phyloP scores from a whole-genome alignment of 106 monocot species.

The Dendrobium officinale region DNA sequence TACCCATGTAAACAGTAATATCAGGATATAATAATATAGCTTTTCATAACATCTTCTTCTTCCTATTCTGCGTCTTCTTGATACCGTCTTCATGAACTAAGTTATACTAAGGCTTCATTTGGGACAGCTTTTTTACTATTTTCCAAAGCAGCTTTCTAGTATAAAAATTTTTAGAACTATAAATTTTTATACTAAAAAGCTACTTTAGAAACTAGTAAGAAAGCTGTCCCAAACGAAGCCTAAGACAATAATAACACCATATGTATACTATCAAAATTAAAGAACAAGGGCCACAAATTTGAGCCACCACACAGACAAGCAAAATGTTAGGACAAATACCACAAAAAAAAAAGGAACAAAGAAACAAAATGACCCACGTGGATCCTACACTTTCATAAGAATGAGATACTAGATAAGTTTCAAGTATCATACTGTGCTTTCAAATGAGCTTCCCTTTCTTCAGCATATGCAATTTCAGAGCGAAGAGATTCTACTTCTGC shows the following conservation, averaged over 20 bases:
- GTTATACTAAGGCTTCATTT: too few species aligned
- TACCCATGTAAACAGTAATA: too few species aligned
- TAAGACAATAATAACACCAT: neutral
- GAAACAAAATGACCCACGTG: neutral
- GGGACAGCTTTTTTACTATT: too few species aligned
- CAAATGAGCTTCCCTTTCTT: slow-evolving; percentile 79
- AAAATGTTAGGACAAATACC: neutral
- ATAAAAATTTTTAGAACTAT: too few species aligned
- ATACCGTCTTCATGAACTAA: too few species aligned
- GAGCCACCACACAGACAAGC: neutral
- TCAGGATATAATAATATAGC: too few species aligned
- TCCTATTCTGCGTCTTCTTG: too few species aligned
- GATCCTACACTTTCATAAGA: neutral
- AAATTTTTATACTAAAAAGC: too few species aligned
- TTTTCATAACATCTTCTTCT: too few species aligned
- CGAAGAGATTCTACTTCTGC: slow-evolving; percentile 78
- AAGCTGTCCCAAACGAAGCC: too few species aligned
- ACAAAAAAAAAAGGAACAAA: neutral
- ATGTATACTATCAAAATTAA: neutral
- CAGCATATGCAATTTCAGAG: slow-evolving; percentile 69
- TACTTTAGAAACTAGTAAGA: too few species aligned
- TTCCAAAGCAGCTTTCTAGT: too few species aligned
- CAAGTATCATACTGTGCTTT: slow-evolving; percentile 48
- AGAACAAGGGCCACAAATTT: neutral
- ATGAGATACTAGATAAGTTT: neutral